Evolutionary conservation across 192 early-diverging fungal species (phyloP), one percentile per base, ranked within the genome.

Genomic region (Coemansia reversa): DNA sequence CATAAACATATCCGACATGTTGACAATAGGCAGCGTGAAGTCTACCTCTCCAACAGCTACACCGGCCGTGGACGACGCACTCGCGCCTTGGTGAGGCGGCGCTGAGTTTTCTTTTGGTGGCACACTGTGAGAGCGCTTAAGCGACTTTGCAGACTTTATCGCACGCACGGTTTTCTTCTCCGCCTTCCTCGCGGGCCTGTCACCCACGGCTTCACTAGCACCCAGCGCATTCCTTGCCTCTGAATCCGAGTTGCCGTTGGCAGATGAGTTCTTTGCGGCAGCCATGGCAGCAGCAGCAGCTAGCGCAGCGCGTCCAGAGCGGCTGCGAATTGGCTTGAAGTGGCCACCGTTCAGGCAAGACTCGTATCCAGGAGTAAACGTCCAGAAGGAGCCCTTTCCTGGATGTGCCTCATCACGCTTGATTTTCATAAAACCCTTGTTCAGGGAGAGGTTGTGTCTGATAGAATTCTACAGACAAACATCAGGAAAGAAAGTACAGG

Each of bases 381-480:
- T 91, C 91, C 91, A 93, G 71, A 89, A 93, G 51, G 90, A 89
- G 50, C 91, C 91, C 77, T 93, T 93, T 51, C 91, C 91, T 11
- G 91, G 91, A 50, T 93, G 88, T 35, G 88, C 87, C 65, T 89
- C 86, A 25, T 87, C 87, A 67, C 92, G 80, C 55, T 89, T 85
- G 45, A 92, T 84, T 65, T 90, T 87, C 69, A 91, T 85, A 64
- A 94, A 94, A 32, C 82, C 81, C 72, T 90, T 91, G 73, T 94
- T 93, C 24, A 93, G 83, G 14, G 90, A 91, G 63, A 94, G 82
- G 75, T 93, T 93, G 77, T 94, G 93, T 35, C 93, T 85, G 75
- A 94, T 90, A 52, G 92, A 94, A 75, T 94, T 94, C 89, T 94
- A 85, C 88, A 85, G 33, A 14, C 39, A 45, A 3, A 45, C 8